phyloP scores from a whole-genome alignment of 257 asterid species.

The Asclepias syriaca region DNA sequence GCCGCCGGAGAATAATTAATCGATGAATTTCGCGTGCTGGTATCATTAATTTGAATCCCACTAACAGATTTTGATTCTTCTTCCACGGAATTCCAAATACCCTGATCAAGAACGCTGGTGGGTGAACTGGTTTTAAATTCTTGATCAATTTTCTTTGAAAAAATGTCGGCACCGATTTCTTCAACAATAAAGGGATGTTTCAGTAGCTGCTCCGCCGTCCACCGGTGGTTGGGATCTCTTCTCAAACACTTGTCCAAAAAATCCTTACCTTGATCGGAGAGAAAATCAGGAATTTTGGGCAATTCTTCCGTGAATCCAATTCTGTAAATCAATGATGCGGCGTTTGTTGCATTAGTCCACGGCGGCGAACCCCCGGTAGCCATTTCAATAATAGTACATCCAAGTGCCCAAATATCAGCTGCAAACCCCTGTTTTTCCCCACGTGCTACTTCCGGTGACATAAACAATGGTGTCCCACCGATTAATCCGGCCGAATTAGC shows the following conservation, averaged over 20 bases:
- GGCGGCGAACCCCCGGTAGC: conserved; percentile 63
- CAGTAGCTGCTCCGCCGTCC: conserved; percentile 60
- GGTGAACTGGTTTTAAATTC: conserved; percentile 38
- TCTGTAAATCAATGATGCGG: conserved; percentile 32
- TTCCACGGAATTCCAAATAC: conserved; percentile 58
- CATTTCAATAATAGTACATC: conserved; percentile 77
- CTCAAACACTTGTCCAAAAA: conserved; percentile 57
- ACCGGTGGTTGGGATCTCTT: conserved; percentile 45
- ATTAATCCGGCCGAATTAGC: neutral
- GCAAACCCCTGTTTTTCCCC: conserved; percentile 67
- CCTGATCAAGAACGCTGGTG: conserved; percentile 67
- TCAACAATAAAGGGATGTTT: conserved; percentile 55
- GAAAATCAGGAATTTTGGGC: conserved; percentile 46
- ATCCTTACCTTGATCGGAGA: conserved; percentile 59
- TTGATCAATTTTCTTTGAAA: conserved; percentile 9
- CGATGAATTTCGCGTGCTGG: neutral
- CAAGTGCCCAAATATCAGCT: conserved; percentile 78
- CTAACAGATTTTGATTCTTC: conserved; percentile 28
- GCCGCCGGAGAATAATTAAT: conserved; percentile 6
- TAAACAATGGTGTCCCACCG: conserved; percentile 72
- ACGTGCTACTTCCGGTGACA: conserved; percentile 79
- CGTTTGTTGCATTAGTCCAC: conserved; percentile 43
- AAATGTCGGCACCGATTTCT: neutral
- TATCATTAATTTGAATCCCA: neutral
- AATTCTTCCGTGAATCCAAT: conserved; percentile 57